Percentiles rank a stretch among this genome's conserved stretches.
These are phyloP conservation scores for Cucurbita argyrosperma DNA, from an alignment of 306 rosid genomes.

Conservation along the genomic window DNA sequence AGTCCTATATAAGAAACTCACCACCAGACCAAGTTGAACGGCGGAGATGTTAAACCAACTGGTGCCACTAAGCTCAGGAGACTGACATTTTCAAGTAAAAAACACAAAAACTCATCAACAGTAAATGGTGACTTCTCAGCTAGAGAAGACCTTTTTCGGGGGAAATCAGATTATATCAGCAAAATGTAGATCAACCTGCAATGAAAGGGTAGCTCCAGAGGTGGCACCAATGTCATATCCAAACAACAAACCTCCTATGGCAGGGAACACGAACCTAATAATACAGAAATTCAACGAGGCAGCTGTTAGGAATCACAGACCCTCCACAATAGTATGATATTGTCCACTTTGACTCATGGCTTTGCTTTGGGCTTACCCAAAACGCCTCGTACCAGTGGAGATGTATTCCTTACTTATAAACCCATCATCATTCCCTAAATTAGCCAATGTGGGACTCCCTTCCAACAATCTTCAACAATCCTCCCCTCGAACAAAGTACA, in stretches of 20 bases:
- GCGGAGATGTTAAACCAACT: conserved; percentile 72
- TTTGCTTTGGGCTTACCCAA: too few relatives aligned
- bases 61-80: conserved; percentile 79
- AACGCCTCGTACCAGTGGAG: too few relatives aligned
- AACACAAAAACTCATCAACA: background rate
- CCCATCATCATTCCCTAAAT: too few relatives aligned
- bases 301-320: too few relatives aligned
- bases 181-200: conserved; percentile 38
- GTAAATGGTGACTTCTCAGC: background rate
- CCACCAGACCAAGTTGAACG: conserved; percentile 91
- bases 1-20: conserved; percentile 20
- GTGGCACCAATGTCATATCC: conserved; percentile 98
- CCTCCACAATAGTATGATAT: too few relatives aligned
- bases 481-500: too few relatives aligned
- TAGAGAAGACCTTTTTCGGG: background rate
- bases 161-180: background rate
- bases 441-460: too few relatives aligned
- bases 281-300: conserved; percentile 6
- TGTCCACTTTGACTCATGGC: too few relatives aligned
- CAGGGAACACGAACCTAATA: conserved; percentile 81
- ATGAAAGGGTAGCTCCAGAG: conserved; percentile 75
- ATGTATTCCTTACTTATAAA: too few relatives aligned
- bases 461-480: too few relatives aligned
- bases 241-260: conserved; percentile 89
- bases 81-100: conserved; percentile 32